These are phyloP conservation scores for Sistotremastrum suecicum DNA, from an alignment of 768 basidiomycete species.

Conservation along the genomic window DNA sequence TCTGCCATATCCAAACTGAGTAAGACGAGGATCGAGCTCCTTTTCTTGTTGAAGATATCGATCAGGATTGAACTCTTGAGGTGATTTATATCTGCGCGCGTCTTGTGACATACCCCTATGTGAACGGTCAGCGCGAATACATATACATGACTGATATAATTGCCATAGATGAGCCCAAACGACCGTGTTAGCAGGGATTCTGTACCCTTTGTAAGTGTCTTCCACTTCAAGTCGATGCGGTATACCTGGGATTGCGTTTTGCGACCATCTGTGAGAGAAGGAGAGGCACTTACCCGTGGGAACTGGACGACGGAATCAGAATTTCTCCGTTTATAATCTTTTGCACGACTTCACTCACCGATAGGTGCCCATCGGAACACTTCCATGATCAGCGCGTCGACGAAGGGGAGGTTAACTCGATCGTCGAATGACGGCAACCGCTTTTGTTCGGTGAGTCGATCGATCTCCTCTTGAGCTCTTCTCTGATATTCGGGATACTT, in stretches of 20 bases:
- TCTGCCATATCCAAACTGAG: not conserved
- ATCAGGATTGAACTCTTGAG: too few relatives aligned
- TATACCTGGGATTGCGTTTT: not conserved
- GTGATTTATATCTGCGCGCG: too few relatives aligned
- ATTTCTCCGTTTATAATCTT: too few relatives aligned
- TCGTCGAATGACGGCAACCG: slow-evolving; percentile 50
- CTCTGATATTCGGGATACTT: slow-evolving; percentile 9
- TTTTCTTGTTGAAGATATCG: slow-evolving; percentile 14
- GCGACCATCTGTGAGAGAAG: too few relatives aligned
- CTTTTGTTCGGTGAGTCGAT: slow-evolving; percentile 6
- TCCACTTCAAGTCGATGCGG: not conserved
- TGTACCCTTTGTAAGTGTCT: slow-evolving; percentile 3
- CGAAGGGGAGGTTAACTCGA: slow-evolving; percentile 39
- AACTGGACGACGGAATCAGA: too few relatives aligned
- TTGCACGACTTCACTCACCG: too few relatives aligned
- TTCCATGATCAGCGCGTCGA: slow-evolving; percentile 44
- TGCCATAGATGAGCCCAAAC: too few relatives aligned
- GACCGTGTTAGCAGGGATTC: slow-evolving; percentile 1
- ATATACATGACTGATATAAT: too few relatives aligned
- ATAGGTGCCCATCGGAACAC: slow-evolving; percentile 30
- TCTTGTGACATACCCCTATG: too few relatives aligned
- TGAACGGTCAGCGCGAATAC: too few relatives aligned
- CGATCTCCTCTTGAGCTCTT: slow-evolving; percentile 11
- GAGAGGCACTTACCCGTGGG: too few relatives aligned
- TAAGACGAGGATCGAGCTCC: slow-evolving; percentile 7